Conservation (phyloP, 495 filamentous ascomycete species). For the Hypoxylon lenormandii region DNA sequence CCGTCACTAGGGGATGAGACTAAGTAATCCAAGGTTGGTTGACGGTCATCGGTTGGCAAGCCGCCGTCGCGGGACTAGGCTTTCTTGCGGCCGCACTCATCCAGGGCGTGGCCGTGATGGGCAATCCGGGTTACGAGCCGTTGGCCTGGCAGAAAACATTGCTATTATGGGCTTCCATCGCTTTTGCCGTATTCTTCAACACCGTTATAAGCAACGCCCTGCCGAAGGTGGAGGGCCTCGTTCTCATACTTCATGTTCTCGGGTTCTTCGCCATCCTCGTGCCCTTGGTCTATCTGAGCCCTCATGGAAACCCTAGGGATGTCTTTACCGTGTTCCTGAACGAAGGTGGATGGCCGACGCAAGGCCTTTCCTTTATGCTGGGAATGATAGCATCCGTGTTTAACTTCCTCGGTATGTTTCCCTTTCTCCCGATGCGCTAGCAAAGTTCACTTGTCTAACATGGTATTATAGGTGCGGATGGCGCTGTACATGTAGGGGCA, state of each 20-base stretch:
- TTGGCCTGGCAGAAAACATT: constrained; percentile 61
- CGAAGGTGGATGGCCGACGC: constrained; percentile 65
- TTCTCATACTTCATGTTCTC: constrained; percentile 70
- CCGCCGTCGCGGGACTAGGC: constrained; percentile 63
- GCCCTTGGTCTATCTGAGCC: constrained; percentile 66
- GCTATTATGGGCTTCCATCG: constrained; percentile 57
- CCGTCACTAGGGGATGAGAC: not conserved
- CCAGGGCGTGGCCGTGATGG: constrained; percentile 57
- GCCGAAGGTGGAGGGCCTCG: constrained; percentile 68
- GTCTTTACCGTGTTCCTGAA: constrained; percentile 68
- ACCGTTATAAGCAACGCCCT: constrained; percentile 55
- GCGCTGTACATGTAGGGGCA: constrained; percentile 61
- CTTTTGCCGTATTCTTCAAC: constrained; percentile 59
- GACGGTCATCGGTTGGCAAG: constrained; percentile 71
- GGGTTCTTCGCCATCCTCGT: constrained; percentile 73
- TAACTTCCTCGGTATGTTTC: constrained; percentile 53
- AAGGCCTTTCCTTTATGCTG: constrained; percentile 66
- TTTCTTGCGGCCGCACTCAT: constrained; percentile 70
- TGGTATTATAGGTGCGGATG: constrained; percentile 60
- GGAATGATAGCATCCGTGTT: constrained; percentile 57
- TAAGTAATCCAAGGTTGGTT: constrained; percentile 61
- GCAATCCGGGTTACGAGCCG: constrained; percentile 26
- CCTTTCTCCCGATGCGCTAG: not conserved
- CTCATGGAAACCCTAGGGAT: constrained; percentile 56
- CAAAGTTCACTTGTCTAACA: not conserved